Percentiles rank a stretch among this genome's conserved stretches.
Evolutionary conservation across 345 rosid species (phyloP).

Genomic region (Bretschneidera sinensis): DNA sequence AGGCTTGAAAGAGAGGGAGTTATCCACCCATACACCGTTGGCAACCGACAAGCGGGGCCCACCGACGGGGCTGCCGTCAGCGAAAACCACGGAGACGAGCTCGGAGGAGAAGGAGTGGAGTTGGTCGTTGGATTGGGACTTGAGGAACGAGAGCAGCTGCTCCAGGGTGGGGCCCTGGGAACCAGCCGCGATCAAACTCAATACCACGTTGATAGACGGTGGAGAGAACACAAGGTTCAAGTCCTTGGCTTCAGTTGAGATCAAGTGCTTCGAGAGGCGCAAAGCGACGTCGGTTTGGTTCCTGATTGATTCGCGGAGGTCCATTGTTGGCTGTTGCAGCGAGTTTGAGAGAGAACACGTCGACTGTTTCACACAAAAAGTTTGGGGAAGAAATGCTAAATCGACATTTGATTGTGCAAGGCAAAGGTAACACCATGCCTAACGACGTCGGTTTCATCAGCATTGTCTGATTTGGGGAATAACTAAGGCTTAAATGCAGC

Average conservation of each 20-base stretch:
- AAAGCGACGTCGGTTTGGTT: constrained; percentile 56
- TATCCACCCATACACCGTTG: constrained; percentile 69
- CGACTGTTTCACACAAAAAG: too few species aligned
- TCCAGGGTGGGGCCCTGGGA: constrained; percentile 55
- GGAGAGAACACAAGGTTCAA: constrained; percentile 75
- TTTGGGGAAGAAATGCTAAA: too few species aligned
- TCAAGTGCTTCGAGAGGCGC: constrained; percentile 38
- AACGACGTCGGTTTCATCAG: too few species aligned
- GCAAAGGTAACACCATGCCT: too few species aligned
- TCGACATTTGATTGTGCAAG: too few species aligned
- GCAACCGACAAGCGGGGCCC: constrained; percentile 64
- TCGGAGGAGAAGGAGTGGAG: constrained; percentile 56
- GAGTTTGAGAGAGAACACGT: too few species aligned
- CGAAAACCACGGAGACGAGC: constrained; percentile 50
- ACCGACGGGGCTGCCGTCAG: constrained; percentile 60
- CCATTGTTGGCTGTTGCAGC: constrained; percentile 52
- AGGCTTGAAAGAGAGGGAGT: constrained; percentile 51
- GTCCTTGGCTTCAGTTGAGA: constrained; percentile 40
- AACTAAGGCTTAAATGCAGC: too few species aligned
- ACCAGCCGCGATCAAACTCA: constrained; percentile 68
- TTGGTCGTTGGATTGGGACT: constrained; percentile 44
- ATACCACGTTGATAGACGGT: constrained; percentile 61
- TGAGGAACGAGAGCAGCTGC: constrained; percentile 79
- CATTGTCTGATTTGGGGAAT: too few species aligned
- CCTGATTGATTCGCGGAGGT: constrained; percentile 47